A percentile compares a stretch with the other conserved stretches of the same genome.
These are phyloP conservation scores for Talaromyces ruber DNA, from an alignment of 495 filamentous ascomycete species.

Conservation along the genomic window DNA sequence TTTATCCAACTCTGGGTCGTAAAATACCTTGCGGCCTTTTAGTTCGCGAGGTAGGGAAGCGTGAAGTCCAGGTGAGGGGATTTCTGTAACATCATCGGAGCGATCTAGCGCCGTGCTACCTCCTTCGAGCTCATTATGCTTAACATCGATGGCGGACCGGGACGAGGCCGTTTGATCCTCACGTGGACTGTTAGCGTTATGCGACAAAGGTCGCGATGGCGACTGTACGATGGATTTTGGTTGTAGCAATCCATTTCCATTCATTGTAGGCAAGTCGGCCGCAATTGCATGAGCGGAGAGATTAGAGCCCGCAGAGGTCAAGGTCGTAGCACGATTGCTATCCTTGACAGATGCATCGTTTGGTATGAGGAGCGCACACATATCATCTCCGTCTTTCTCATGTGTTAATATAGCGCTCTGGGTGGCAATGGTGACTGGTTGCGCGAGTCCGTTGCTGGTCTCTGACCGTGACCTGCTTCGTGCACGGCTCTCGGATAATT, in stretches of 20 bases:
- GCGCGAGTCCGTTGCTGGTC: background rate
- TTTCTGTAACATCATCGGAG: background rate
- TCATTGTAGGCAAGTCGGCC: background rate
- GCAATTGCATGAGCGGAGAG: background rate
- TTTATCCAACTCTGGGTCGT: slow-evolving; percentile 66
- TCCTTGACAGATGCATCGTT: background rate
- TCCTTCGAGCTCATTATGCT: background rate
- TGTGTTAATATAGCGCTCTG: background rate
- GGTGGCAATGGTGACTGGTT: background rate
- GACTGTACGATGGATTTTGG: slow-evolving; percentile 24
- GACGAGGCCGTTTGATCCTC: slow-evolving; percentile 21
- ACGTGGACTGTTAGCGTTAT: slow-evolving; percentile 45
- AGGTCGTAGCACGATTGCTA: background rate
- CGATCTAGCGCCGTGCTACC: slow-evolving; percentile 5
- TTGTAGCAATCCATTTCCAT: background rate
- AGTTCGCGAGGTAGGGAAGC: slow-evolving; percentile 11
- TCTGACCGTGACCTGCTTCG: slow-evolving; percentile 20
- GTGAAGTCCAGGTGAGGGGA: background rate
- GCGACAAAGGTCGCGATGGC: slow-evolving; percentile 30
- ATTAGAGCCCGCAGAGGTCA: background rate
- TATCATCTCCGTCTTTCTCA: background rate
- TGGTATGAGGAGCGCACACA: background rate
- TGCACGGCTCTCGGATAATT: slow-evolving; percentile 33
- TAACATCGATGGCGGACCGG: background rate
- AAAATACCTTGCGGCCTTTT: slow-evolving; percentile 60